Evolutionary conservation across 306 rosid genomes (phyloP), one percentile per base, ranked within the genome.

Genomic region (Pterocarpus santalinus): DNA sequence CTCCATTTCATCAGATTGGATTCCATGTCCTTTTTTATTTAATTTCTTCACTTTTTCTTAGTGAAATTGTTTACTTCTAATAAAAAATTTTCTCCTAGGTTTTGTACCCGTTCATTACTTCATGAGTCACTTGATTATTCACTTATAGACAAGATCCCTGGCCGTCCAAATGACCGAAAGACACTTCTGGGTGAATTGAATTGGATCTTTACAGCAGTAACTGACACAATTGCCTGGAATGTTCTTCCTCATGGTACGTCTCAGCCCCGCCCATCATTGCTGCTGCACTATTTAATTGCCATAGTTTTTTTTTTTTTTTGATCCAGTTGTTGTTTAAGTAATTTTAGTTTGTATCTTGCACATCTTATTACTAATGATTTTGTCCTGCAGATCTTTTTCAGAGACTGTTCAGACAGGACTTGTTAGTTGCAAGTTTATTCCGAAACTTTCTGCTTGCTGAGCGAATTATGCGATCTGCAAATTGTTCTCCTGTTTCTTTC

Each of bases 221-320:
- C 99, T 43, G 97, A 96, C 85, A 96, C 99, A 3, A 94, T 96
- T 86, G 99, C 99, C 12, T 96, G 99, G 99, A 96, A 96, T 77
- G 98, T 94, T 86, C 97, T 96, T 69, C 99, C 99, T 46, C 97
- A 90, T 78, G 99, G 99, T 96, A 86, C 34, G 75, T 81, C 66
- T 77, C 72, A 69, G 38, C 34, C 82, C 67, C 67, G 72, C 14
- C 41, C 13, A 62, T 66, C 11, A 6, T 64, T 36, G 46, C 58
- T 28, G 9, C 57, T 60, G 61, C 43, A 17, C 62, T 22, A 35
- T 4, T 75, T 47, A 73, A 33, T 85, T 73, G 51, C 65, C 14
- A 12, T n/a, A 22, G 52, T 38, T 71, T 72, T 47, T 65, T 49
- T 47, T 65, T 49, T 83, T 51, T 10, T 43, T 83, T 43, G 76